Evolutionary conservation across 2,329 filamentous ascomycete genomes (phyloP), one percentile per base, ranked within the genome.

Genomic region (Proliferodiscus dingleyae): DNA sequence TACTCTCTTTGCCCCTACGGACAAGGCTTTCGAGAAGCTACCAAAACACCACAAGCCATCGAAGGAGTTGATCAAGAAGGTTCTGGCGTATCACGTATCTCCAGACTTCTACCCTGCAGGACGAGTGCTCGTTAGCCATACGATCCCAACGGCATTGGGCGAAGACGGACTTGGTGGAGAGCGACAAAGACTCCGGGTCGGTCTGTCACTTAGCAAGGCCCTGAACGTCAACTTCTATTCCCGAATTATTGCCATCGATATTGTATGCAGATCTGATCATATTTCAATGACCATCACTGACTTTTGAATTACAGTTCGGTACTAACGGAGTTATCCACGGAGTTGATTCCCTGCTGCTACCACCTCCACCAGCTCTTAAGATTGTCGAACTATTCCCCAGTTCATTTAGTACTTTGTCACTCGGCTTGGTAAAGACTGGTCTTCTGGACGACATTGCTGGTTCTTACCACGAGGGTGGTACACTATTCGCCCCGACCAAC

Each of bases 301-400:
- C 15, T 33, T 49, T 50, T 38, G 9, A 21, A 3, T 2, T 4
- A 45, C 36, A 85, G 81, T 74, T 77, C 61, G 84, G 81, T 32
- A 83, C 78, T 50, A 95, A 95, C 61, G 89, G 90, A 33, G 73
- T 93, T 30, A 79, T 94, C 53, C 89, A 95, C 65, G 85, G 78
- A 36, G 69, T 95, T 43, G 80, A 89, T 68, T 74, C 71, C 50
- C 71, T 93, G 44, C 74, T 95, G n/a, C 59, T 91, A 7, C 89
- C 89, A 3, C 90, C 89, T 0, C 83, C 86, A 1, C 69, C 71
- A 21, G 71, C 80, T 34, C 65, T 80, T 37, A 73, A 77, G 8
- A 80, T 90, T 24, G 75, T 95, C 60, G 68, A 73, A 43, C 66
- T 81, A 28, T 67, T 83, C 29, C 89, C 89, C 0, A 67, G 71